phyloP scores from a whole-genome alignment of 345 rosid genomes.

The Draba incana region DNA sequence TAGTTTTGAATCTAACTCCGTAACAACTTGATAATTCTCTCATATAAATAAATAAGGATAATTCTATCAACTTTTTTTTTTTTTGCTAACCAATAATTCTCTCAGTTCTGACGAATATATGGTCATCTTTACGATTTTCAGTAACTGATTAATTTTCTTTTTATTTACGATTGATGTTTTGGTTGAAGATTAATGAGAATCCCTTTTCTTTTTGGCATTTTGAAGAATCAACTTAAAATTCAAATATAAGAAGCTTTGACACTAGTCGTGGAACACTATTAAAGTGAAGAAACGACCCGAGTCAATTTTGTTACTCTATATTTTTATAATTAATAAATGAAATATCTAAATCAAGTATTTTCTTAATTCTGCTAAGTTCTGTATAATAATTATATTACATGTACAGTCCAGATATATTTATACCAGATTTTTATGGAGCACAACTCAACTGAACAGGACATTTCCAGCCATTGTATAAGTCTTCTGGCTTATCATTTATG shows the following conservation, averaged over 20 bases:
- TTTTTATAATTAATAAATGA: background rate
- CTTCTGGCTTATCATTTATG: background rate
- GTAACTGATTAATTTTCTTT: too few species aligned
- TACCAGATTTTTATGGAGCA: background rate
- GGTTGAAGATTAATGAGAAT: background rate
- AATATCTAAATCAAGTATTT: background rate
- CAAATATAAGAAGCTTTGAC: background rate
- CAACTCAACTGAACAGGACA: background rate
- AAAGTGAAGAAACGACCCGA: slow-evolving; percentile 24
- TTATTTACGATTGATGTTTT: background rate
- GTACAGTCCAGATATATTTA: background rate
- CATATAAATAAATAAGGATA: too few species aligned
- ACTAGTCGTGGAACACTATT: background rate
- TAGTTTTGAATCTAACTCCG: background rate
- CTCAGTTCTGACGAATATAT: too few species aligned
- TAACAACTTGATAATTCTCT: background rate
- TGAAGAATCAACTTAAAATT: slow-evolving; percentile 1
- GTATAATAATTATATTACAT: background rate
- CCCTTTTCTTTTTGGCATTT: background rate
- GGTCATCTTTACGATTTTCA: too few species aligned
- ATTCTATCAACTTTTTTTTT: too few species aligned
- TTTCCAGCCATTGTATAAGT: background rate
- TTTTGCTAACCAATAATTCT: too few species aligned
- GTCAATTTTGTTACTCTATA: slow-evolving; percentile 27
- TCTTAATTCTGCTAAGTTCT: slow-evolving; percentile 5